These are phyloP conservation scores for Ogataea henricii DNA, from an alignment of 805 yeast genomes.

Conservation along the genomic window DNA sequence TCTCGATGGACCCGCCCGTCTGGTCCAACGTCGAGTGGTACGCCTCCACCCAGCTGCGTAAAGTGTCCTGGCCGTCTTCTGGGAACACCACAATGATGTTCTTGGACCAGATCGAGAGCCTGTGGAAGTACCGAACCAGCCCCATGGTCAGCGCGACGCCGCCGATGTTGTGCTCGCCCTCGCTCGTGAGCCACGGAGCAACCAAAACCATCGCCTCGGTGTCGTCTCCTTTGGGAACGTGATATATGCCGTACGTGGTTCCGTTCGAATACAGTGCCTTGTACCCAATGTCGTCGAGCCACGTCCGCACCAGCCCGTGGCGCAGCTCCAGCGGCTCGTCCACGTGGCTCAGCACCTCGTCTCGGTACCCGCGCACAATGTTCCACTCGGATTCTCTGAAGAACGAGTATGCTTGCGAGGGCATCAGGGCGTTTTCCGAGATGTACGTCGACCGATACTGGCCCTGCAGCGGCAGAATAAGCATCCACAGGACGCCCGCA, in stretches of 20 bases:
- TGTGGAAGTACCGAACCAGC: slow-evolving; percentile 74
- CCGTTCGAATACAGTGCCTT: slow-evolving; percentile 51
- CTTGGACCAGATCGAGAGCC: slow-evolving; percentile 95
- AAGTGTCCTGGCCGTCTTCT: slow-evolving; percentile 62
- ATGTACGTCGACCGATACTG: slow-evolving; percentile 82
- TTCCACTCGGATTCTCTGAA: slow-evolving; percentile 96
- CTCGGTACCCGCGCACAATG: slow-evolving; percentile 79
- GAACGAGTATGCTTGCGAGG: slow-evolving; percentile 91
- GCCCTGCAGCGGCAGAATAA: slow-evolving; percentile 74
- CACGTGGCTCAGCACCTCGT: slow-evolving; percentile 49
- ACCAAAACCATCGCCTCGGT: slow-evolving; percentile 92
- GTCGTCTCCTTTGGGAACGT: slow-evolving; percentile 93
- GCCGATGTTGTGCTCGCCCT: slow-evolving; percentile 68
- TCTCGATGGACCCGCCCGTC: slow-evolving; percentile 93
- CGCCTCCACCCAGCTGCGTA: slow-evolving; percentile 90
- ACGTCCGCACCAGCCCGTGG: slow-evolving; percentile 49
- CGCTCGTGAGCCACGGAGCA: slow-evolving; percentile 82
- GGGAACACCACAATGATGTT: slow-evolving; percentile 87
- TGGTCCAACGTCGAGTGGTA: slow-evolving; percentile 82
- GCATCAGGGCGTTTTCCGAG: slow-evolving; percentile 95
- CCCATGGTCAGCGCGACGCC: slow-evolving; percentile 76
- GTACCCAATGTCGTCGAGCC: slow-evolving; percentile 75
- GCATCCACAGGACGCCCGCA: slow-evolving; percentile 58
- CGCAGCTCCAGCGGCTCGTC: slow-evolving; percentile 35
- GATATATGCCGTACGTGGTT: slow-evolving; percentile 73